Evolutionary conservation across 2,329 filamentous ascomycete species (phyloP).

Genomic region (Beauveria varroae): DNA sequence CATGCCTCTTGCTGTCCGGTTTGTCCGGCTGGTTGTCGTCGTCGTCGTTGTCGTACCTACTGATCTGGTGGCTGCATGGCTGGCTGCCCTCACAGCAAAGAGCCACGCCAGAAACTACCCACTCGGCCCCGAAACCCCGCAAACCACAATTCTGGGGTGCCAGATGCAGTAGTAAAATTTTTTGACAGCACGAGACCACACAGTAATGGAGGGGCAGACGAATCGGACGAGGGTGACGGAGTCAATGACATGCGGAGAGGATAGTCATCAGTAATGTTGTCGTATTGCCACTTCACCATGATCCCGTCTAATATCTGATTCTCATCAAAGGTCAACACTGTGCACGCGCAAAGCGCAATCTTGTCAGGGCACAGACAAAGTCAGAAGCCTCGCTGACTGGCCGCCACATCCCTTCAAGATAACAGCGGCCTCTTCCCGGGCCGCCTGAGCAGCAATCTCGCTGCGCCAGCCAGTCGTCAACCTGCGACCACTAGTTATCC

Average conservation of each 20-base stretch:
- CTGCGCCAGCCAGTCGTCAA: neutral
- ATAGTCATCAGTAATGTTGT: neutral
- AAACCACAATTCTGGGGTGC: slow-evolving; percentile 2
- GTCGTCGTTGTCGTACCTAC: neutral
- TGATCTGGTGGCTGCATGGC: slow-evolving; percentile 5
- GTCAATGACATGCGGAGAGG: neutral
- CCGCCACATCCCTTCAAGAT: neutral
- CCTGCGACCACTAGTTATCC: neutral
- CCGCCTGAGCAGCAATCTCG: neutral
- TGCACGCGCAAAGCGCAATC: neutral
- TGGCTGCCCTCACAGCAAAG: neutral
- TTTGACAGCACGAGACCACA: slow-evolving; percentile 9
- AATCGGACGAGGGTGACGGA: neutral
- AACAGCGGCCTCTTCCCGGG: neutral
- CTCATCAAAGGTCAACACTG: neutral
- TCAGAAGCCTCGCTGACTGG: neutral
- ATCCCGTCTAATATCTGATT: neutral
- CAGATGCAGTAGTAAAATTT: neutral
- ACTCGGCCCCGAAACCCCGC: neutral
- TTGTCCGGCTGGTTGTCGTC: neutral
- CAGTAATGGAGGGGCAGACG: neutral
- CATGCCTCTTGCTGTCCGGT: neutral
- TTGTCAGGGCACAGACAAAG: neutral
- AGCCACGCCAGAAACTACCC: neutral
- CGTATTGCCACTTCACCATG: neutral